Percentiles rank a stretch among this genome's conserved stretches.
These are phyloP conservation scores for Clitopilus passeckerianus DNA, from an alignment of 768 basidiomycete species.

Conservation along the genomic window DNA sequence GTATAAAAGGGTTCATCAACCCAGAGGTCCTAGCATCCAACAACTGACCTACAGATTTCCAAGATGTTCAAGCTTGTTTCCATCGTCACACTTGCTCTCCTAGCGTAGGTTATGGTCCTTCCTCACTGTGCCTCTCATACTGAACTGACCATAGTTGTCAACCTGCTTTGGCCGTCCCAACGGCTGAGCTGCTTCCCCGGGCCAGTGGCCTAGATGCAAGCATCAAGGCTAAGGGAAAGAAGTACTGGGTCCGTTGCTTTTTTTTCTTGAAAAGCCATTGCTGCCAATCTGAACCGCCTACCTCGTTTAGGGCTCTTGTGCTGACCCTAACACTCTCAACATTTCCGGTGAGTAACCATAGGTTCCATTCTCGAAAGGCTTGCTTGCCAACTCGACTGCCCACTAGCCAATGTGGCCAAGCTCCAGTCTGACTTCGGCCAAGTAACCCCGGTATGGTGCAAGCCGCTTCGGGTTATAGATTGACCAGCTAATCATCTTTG, in stretches of 20 bases:
- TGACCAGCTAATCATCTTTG: not conserved
- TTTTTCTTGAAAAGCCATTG: not conserved
- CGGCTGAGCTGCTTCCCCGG: not conserved
- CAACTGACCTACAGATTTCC: not conserved
- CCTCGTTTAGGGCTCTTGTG: not conserved
- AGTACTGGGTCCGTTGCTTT: not conserved
- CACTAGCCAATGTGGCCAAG: not conserved
- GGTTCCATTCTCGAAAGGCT: no score
- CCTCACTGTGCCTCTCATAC: no score
- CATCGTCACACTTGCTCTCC: conserved; percentile 17
- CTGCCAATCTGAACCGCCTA: not conserved
- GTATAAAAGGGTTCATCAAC: not conserved
- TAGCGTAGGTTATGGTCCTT: not conserved
- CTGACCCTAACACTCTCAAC: conserved; percentile 1
- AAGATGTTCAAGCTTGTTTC: conserved; percentile 20
- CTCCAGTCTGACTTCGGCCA: conserved; percentile 3
- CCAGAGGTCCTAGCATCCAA: no score
- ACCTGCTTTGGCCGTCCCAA: conserved; percentile 13
- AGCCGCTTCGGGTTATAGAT: not conserved
- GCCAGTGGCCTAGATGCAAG: not conserved
- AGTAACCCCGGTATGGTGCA: not conserved
- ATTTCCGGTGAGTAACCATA: not conserved
- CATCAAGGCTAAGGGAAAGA: conserved; percentile 2
- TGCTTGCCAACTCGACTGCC: no score
- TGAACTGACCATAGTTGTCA: not conserved